phyloP scores from a whole-genome alignment of 192 early-diverging fungal genomes.

The Paraglomus brasilianum region DNA sequence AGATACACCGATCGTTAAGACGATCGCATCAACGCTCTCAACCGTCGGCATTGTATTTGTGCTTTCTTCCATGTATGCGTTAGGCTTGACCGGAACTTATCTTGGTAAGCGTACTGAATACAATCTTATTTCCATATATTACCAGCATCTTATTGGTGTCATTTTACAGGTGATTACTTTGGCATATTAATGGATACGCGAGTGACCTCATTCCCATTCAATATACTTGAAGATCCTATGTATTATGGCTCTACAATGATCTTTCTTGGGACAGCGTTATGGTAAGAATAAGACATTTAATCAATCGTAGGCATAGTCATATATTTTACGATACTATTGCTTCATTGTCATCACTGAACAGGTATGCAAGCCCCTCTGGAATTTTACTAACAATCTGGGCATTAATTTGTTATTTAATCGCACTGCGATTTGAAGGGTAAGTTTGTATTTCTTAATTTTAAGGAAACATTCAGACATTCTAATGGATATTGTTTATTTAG shows the following conservation, averaged over 20 bases:
- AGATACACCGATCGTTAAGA: constrained; percentile 44
- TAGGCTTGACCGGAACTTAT: constrained; percentile 90
- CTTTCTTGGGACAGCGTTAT: constrained; percentile 81
- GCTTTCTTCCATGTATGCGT: constrained; percentile 76
- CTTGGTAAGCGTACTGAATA: constrained; percentile 53
- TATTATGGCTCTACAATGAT: constrained; percentile 87
- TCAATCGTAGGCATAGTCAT: neutral
- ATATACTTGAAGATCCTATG: constrained; percentile 92
- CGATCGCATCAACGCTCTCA: constrained; percentile 51
- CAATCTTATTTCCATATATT: neutral
- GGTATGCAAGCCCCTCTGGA: constrained; percentile 70
- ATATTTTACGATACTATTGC: neutral
- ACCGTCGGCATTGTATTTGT: constrained; percentile 72
- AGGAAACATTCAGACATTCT: neutral
- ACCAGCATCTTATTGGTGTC: neutral
- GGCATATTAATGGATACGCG: constrained; percentile 86
- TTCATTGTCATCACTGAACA: constrained; percentile 21
- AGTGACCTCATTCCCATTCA: constrained; percentile 91
- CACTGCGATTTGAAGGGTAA: constrained; percentile 79
- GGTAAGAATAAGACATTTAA: constrained; percentile 48
- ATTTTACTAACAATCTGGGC: constrained; percentile 66
- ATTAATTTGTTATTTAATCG: constrained; percentile 73
- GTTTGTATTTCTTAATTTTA: constrained; percentile 6
- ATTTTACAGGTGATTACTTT: constrained; percentile 81
- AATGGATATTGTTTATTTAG: constrained; percentile 35